Base-by-base conservation (phyloP, 305 asterid species). In the Fraxinus sp. region DNA sequence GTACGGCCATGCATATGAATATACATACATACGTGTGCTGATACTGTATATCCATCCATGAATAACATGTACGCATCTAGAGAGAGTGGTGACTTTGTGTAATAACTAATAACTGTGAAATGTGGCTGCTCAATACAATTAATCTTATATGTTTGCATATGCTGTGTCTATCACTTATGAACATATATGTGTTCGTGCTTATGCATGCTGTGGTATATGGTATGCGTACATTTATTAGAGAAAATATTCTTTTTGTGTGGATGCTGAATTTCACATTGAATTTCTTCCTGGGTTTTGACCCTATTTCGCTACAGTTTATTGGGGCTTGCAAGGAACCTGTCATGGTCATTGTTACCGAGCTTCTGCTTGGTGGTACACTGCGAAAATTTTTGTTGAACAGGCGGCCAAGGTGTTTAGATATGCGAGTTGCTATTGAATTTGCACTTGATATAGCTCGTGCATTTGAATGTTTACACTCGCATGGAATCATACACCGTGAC, bases 321-420 rank as follows among this genome's bases (percentile, higher is more conserved):
- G 96, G 96, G 81, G 96, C 94, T 82, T 92, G 96, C 77, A 92
- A 86, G 86, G 96, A 92, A 57, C 96, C 96, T 85, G 89, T 89
- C 35, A 91, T 90, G 92, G 96, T 91, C 77, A 90, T 92, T 18
- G 96, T 92, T 8, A 90, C 96, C 14, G 96, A 92, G 81, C 88
- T 92, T 80, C 87, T 92, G 68, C 89, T 85, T 13, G 96, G 96
- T 16, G 94, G 93, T 88, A 89, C 94, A 8, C 77, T 92, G 81
- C 84, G 94, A 78, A 92, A 92, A 85, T 91, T 89, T 80, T 83
- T 92, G 88, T 76, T 90, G 46, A 88, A 82, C 83, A 80, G 87
- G 89, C 79, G 96, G 73, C 96, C 96, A 1, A 86, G 91, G 84
- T 88, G 92, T 83, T 75, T 92, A 83, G 96, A 92, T 87, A 86